Evolutionary conservation across 768 basidiomycete species (phyloP).

Genomic region (Panaeolus cyanescens): DNA sequence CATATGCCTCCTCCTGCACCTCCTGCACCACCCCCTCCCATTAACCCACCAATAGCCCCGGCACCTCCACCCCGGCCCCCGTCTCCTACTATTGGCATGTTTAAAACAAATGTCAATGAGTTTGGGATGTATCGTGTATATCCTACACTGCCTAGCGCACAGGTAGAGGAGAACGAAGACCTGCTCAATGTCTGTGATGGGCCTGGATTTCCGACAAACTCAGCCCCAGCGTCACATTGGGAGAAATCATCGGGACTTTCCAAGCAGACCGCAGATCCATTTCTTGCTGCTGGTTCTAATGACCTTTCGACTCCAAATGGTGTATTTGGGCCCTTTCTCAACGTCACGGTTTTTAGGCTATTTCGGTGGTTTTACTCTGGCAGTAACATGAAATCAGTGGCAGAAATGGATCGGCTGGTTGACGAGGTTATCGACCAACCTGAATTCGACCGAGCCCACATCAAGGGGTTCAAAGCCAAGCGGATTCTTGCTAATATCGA

Average conservation of each 20-base stretch:
- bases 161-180: not conserved
- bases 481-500: constrained; percentile 14
- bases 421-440: constrained; percentile 18
- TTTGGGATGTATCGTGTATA: constrained; percentile 5
- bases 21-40: not conserved
- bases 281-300: too few relatives aligned
- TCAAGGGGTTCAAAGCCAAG: constrained; percentile 17
- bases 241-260: too few relatives aligned
- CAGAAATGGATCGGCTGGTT: constrained; percentile 27
- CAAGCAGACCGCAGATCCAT: too few relatives aligned
- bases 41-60: not conserved
- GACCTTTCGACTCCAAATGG: too few relatives aligned
- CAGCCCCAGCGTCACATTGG: too few relatives aligned
- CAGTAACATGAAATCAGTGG: constrained; percentile 22
- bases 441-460: constrained; percentile 19
- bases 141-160: not conserved
- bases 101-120: constrained; percentile 2
- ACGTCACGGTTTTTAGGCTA: constrained; percentile 25
- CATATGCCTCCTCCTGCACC: too few relatives aligned
- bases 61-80: not conserved
- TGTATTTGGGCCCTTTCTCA: too few relatives aligned
- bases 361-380: constrained; percentile 33
- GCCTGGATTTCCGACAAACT: too few relatives aligned
- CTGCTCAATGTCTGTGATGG: constrained; percentile 1
- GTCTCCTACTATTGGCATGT: not conserved